These are phyloP conservation scores for Mycena alexandri DNA, from an alignment of 768 basidiomycete genomes.

Conservation along the genomic window DNA sequence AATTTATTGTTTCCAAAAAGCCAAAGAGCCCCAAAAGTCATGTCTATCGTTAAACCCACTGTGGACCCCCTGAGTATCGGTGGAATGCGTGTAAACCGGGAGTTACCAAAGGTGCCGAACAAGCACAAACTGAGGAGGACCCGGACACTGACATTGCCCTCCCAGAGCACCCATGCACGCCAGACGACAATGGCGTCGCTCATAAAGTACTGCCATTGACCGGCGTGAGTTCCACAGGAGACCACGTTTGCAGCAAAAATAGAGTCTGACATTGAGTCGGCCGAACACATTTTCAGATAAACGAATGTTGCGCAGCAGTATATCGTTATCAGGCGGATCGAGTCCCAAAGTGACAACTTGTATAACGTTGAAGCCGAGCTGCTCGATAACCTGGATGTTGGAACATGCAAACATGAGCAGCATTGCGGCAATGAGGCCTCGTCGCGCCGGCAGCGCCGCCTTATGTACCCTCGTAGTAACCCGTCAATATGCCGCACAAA, in stretches of 20 bases:
- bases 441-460: conserved; percentile 4
- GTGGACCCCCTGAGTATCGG: neutral
- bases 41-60: conserved; percentile 8
- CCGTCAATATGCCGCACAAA: neutral
- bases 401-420: conserved; percentile 27
- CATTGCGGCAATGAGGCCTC: conserved; percentile 8
- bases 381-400: conserved; percentile 29
- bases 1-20: conserved; percentile 11
- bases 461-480: conserved; percentile 1
- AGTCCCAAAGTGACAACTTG: conserved; percentile 7
- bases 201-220: conserved; percentile 30
- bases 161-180: conserved; percentile 40
- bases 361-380: conserved; percentile 22
- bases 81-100: neutral
- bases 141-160: conserved; percentile 23
- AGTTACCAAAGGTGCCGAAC: conserved; percentile 32
- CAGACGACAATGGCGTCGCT: conserved; percentile 41
- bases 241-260: neutral
- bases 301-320: conserved; percentile 20
- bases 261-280: conserved; percentile 14
- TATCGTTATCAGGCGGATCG: conserved; percentile 2
- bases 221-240: conserved; percentile 9
- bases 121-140: conserved; percentile 31
- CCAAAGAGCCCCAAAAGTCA: conserved; percentile 22
- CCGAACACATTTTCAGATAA: conserved; percentile 27